phyloP scores from a whole-genome alignment of 2,329 filamentous ascomycete genomes.

The Meredithiella fracta region DNA sequence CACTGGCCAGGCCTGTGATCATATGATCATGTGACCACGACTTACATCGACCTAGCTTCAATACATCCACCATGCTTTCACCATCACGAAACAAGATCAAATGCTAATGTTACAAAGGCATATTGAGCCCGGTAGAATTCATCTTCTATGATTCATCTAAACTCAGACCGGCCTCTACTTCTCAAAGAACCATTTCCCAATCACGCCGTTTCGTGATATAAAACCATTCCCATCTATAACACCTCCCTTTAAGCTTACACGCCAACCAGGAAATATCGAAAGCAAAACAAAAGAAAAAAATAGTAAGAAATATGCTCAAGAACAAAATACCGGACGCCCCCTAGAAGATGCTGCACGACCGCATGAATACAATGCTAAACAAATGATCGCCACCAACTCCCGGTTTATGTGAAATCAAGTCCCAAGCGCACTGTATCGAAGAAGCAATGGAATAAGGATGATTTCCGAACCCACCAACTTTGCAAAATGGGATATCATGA shows the following conservation, averaged over 20 bases:
- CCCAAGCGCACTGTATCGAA: slow-evolving; percentile 7
- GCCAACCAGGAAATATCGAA: not conserved
- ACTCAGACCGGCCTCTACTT: not conserved
- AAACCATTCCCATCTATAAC: not conserved
- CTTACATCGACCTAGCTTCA: no score
- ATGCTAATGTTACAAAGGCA: no score
- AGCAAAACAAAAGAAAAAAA: slow-evolving; percentile 9
- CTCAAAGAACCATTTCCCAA: not conserved
- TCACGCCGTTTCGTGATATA: not conserved
- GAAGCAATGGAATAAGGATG: slow-evolving; percentile 5
- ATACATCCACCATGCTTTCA: no score
- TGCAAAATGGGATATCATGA: not conserved
- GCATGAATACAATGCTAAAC: slow-evolving; percentile 14
- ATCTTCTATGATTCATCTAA: no score
- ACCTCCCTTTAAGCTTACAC: slow-evolving; percentile 5
- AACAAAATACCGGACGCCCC: slow-evolving; percentile 14
- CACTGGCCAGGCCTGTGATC: not conserved
- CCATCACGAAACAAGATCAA: no score
- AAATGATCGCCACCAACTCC: slow-evolving; percentile 14
- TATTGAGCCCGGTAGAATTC: no score
- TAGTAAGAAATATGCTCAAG: slow-evolving; percentile 6
- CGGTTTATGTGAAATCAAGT: slow-evolving; percentile 12
- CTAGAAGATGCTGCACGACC: slow-evolving; percentile 12
- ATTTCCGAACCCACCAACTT: not conserved
- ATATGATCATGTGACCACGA: not conserved